These are phyloP conservation scores for Alternaria brassicicola DNA, from an alignment of 2,329 filamentous ascomycete genomes.

Conservation along the genomic window DNA sequence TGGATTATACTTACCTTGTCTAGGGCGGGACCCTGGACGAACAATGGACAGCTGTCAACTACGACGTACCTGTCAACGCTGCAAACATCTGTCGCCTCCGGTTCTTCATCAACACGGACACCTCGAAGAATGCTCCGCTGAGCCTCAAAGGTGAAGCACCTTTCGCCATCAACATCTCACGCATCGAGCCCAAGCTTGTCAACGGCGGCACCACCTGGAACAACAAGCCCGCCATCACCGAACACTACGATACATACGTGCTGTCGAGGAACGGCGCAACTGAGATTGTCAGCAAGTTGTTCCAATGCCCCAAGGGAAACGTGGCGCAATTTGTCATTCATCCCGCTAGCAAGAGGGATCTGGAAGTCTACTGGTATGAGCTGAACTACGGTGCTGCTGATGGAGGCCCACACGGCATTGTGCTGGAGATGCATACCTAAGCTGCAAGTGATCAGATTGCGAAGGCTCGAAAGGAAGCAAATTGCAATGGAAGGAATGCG, in stretches of 20 bases:
- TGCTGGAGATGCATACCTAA: slow-evolving; percentile 35
- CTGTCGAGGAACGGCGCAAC: not conserved
- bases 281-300: slow-evolving; percentile 17
- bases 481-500: not conserved
- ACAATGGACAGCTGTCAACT: slow-evolving; percentile 37
- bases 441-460: not conserved
- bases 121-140: slow-evolving; percentile 26
- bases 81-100: slow-evolving; percentile 33
- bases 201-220: slow-evolving; percentile 40
- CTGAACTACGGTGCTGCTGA: slow-evolving; percentile 26
- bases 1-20: not conserved
- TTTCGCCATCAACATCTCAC: slow-evolving; percentile 35
- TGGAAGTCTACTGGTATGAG: slow-evolving; percentile 41
- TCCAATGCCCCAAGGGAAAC: slow-evolving; percentile 31
- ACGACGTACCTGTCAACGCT: slow-evolving; percentile 37
- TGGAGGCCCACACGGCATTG: slow-evolving; percentile 38
- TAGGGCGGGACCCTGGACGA: slow-evolving; percentile 18
- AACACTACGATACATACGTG: slow-evolving; percentile 8
- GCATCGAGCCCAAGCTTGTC: slow-evolving; percentile 29
- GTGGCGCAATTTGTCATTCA: slow-evolving; percentile 38
- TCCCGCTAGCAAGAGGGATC: slow-evolving; percentile 21
- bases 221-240: slow-evolving; percentile 22
- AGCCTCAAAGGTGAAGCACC: slow-evolving; percentile 25
- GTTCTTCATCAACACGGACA: slow-evolving; percentile 33
- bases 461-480: not conserved